Evolutionary conservation across 1,284 basidiomycete species (phyloP), one percentile per base, ranked within the genome.

Genomic region (Sanghuangporus baumii): DNA sequence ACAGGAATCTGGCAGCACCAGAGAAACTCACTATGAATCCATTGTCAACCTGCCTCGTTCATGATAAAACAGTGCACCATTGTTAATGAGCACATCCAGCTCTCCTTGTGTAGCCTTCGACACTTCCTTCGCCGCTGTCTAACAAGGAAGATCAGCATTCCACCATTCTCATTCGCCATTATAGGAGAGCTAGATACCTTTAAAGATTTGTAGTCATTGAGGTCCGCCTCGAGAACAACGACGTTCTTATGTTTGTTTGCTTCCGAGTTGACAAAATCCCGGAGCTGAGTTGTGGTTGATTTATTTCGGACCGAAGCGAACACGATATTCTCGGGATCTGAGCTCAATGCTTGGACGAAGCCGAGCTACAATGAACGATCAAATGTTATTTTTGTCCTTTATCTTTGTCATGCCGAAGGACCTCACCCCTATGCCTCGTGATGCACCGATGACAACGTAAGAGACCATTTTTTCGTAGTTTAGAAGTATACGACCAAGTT

Each of bases 1-100:
- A 8, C 11, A 9, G 14, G 48, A 12, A 23, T 18, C 9, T 34
- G n/a, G 18, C 20, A 3, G 20, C 23, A 7, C 1, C n/a, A 34
- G 47, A 11, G 54, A 34, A n/a, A 26, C 50, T n/a, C 60, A 69
- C 70, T 65, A 70, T 20, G 59, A 38, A 58, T 67, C 62, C 7
- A 72, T 56, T 31, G 65, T 66, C 1, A 65, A 34, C 14, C 26
- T n/a, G n/a, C 20, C 46, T 9, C 62, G 59, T 16, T 58, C 59
- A n/a, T 54, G n/a, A 7, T 26, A 38, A 16, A 71, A 43, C 18
- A 55, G 54, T 7, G 71, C 73, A 11, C 69, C 73, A 61, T 74
- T 74, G 64, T 74, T 74, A 61, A 76, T 73, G 50, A 75, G 66
- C 46, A 71, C 70, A 66, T 75, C 74, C 40, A 75, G 66, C 23